A percentile compares a stretch with the other conserved stretches of the same genome.
Conservation (phyloP, 305 asterid genomes). For the Fraxinus ornus region DNA sequence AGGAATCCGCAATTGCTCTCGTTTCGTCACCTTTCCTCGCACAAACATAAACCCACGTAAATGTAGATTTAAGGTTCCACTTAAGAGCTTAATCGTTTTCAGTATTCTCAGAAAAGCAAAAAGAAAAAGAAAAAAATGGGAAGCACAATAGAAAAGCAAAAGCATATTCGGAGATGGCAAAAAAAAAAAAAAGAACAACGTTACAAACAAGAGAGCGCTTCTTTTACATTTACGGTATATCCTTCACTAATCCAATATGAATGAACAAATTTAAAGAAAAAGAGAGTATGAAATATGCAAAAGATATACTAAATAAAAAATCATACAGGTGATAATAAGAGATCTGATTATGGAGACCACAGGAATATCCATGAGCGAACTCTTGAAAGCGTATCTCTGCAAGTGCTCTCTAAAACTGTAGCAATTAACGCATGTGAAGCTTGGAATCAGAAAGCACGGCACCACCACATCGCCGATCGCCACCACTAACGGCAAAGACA, state of each 20-base stretch:
- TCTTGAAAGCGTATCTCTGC: constrained; percentile 70
- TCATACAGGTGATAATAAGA: constrained; percentile 68
- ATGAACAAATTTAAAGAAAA: not conserved
- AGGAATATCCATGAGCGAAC: constrained; percentile 85
- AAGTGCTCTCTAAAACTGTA: constrained; percentile 62
- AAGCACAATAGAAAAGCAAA: constrained; percentile 16
- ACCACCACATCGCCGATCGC: constrained; percentile 59
- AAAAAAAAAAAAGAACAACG: not conserved
- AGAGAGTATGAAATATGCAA: not conserved
- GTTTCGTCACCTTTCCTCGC: not conserved
- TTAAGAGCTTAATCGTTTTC: not conserved
- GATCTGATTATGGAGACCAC: constrained; percentile 80
- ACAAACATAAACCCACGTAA: constrained; percentile 1
- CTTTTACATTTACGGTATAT: not conserved
- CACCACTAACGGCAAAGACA: constrained; percentile 76
- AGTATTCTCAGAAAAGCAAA: not conserved
- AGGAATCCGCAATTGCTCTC: not conserved
- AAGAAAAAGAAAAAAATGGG: not conserved
- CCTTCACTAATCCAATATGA: constrained; percentile 9
- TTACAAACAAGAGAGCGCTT: no score
- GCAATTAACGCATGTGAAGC: constrained; percentile 75
- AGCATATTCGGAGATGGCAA: not conserved
- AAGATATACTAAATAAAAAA: not conserved
- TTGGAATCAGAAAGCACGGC: constrained; percentile 61
- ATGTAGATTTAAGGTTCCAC: constrained; percentile 8